phyloP scores from a whole-genome alignment of 1,139 yeast genomes.

The Candida dubliniensis region DNA sequence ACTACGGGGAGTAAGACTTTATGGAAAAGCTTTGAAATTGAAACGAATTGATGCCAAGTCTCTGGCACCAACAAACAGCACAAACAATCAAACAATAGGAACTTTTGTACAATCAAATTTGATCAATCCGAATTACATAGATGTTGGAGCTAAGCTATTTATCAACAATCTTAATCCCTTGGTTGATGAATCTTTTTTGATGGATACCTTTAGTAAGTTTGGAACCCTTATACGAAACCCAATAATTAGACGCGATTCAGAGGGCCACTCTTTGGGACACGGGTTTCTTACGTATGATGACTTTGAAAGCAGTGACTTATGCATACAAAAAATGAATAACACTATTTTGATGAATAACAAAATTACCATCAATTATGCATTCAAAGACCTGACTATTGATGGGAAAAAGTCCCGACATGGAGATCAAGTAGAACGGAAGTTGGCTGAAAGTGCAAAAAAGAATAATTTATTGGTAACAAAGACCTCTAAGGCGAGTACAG shows the following conservation, averaged over 20 bases:
- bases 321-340: slow-evolving; percentile 68
- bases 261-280: slow-evolving; percentile 57
- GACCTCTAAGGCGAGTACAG: background rate
- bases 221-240: slow-evolving; percentile 63
- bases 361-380: slow-evolving; percentile 67
- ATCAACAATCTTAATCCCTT: slow-evolving; percentile 71
- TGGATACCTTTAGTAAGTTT: slow-evolving; percentile 65
- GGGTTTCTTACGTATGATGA: slow-evolving; percentile 63
- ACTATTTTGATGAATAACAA: slow-evolving; percentile 67
- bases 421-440: slow-evolving; percentile 69
- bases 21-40: slow-evolving; percentile 63
- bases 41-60: slow-evolving; percentile 43
- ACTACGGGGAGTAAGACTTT: slow-evolving; percentile 62
- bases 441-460: slow-evolving; percentile 66
- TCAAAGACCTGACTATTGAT: slow-evolving; percentile 48
- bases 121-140: slow-evolving; percentile 24
- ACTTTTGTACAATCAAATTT: slow-evolving; percentile 9
- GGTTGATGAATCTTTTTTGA: slow-evolving; percentile 61
- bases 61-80: slow-evolving; percentile 3
- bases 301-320: slow-evolving; percentile 71
- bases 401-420: slow-evolving; percentile 64
- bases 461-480: slow-evolving; percentile 22
- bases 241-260: slow-evolving; percentile 50
- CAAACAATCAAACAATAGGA: slow-evolving; percentile 7
- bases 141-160: slow-evolving; percentile 75